A percentile compares a stretch with the other conserved stretches of the same genome.
Evolutionary conservation across 1,284 basidiomycete genomes (phyloP).

Genomic region (Pholiota adiposa): DNA sequence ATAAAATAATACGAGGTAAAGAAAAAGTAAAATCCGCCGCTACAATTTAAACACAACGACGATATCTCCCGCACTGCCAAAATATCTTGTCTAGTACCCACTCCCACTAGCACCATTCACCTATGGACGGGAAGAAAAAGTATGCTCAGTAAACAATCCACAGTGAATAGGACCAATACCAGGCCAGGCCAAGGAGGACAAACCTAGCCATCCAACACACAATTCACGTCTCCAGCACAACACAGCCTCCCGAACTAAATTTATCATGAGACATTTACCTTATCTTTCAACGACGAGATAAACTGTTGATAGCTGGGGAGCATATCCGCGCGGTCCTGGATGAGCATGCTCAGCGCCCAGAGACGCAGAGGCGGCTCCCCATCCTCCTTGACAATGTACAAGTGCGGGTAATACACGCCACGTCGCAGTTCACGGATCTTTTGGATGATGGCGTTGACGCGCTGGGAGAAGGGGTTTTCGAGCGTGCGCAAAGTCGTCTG

Average conservation of each 20-base stretch:
- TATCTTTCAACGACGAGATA: constrained; percentile 47
- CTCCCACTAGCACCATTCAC: constrained; percentile 22
- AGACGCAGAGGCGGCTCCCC: constrained; percentile 92
- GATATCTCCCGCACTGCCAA: background rate
- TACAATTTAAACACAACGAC: background rate
- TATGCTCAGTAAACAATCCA: background rate
- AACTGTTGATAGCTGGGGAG: constrained; percentile 97
- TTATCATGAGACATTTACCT: constrained; percentile 38
- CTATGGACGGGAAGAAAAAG: constrained; percentile 6
- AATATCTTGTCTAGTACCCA: constrained; percentile 14
- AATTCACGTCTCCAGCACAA: background rate
- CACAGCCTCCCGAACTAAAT: background rate
- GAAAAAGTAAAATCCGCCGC: background rate
- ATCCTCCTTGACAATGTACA: constrained; percentile 99
- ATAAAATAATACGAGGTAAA: background rate
- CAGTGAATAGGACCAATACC: background rate
- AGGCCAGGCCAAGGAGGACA: background rate
- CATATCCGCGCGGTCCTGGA: constrained; percentile 96
- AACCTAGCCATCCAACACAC: constrained; percentile 1
- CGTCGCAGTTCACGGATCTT: constrained; percentile 91
- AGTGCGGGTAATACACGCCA: constrained; percentile 90
- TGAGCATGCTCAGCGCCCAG: constrained; percentile 93
- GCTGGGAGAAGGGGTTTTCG: constrained; percentile 93
- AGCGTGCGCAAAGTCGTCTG: constrained; percentile 86
- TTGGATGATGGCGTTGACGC: constrained; percentile 91